Evolutionary conservation across 202 grass and related monocot genomes (phyloP).

Genomic region (Zizania palustris): DNA sequence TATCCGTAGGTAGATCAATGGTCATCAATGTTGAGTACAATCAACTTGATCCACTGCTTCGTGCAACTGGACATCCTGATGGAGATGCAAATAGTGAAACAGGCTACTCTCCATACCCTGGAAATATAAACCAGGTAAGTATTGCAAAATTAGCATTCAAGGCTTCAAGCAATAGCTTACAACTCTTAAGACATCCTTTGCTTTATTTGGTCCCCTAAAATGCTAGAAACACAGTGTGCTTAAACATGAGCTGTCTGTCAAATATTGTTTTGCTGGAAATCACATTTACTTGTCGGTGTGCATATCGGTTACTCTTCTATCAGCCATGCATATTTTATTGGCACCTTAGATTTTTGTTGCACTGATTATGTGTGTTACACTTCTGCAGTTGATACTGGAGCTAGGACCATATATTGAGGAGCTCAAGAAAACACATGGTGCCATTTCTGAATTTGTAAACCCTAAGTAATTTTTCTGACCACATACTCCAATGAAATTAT

Average conservation of each 20-base stretch:
- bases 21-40: constrained; percentile 99
- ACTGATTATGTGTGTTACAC: constrained; percentile 17
- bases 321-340: constrained; percentile 24
- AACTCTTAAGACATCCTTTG: neutral
- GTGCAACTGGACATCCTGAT: constrained; percentile 86
- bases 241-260: constrained; percentile 26
- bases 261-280: neutral
- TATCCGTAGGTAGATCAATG: constrained; percentile 78
- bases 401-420: constrained; percentile 88
- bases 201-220: neutral
- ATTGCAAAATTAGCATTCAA: neutral
- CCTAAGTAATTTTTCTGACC: constrained; percentile 72
- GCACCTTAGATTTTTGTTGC: neutral
- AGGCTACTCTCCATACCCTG: constrained; percentile 90
- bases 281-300: neutral
- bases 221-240: constrained; percentile 6
- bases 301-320: neutral
- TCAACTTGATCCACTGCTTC: constrained; percentile 95
- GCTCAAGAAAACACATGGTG: constrained; percentile 83
- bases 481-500: constrained; percentile 19
- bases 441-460: constrained; percentile 96
- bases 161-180: neutral
- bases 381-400: constrained; percentile 90
- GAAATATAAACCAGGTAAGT: constrained; percentile 97
- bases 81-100: constrained; percentile 89